Base-by-base conservation (phyloP, 2,329 filamentous ascomycete genomes). In the Fusarium musae region DNA sequence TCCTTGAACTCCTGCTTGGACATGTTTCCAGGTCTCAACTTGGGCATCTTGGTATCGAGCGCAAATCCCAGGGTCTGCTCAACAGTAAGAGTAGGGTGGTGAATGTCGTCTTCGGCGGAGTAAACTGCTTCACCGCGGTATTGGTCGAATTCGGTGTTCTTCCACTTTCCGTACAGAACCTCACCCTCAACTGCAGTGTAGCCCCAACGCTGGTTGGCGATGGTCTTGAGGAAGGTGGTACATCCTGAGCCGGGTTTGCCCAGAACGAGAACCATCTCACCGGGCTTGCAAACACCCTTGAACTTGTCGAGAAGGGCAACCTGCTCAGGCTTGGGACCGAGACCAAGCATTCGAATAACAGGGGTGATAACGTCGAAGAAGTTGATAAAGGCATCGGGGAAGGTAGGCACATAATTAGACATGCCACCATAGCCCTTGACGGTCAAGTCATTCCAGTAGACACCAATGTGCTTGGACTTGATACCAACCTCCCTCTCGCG, bases 31-130 rank as follows among this genome's bases (percentile, higher is more conserved):
- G 93, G 93, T 52, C 94, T 87, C 81, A 95, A 95, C 21, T 92
- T 91, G 10, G 95, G 94, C 19, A 93, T 92, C 83, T 97, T 97
- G 37, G 92, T 93, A 78, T 96, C 93, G 7, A 97, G 84, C 0
- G 95, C 95, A 78, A 97, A 97, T 2, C 89, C 91, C 2, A 97
- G 87, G 0, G 95, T 97, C 80, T 97, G 94, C 61, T 93, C 92
- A 6, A 97, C 95, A 0, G 94, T 96, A 30, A 98, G 86, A 0
- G 93, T 96, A 1, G 95, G 90, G 75, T 95, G 92, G 76, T 97
- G 94, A 28, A 96, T 87, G 75, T 97, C 95, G 73, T 97, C 94
- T 80, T 93, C 91, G 32, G 80, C 80, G 78, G 94, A 96, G 84
- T 97, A 97, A 9, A 96, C 91, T 2, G 93, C 92, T 83, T 97